phyloP scores from a whole-genome alignment of 2,329 filamentous ascomycete genomes.

The Cercospora sp. region DNA sequence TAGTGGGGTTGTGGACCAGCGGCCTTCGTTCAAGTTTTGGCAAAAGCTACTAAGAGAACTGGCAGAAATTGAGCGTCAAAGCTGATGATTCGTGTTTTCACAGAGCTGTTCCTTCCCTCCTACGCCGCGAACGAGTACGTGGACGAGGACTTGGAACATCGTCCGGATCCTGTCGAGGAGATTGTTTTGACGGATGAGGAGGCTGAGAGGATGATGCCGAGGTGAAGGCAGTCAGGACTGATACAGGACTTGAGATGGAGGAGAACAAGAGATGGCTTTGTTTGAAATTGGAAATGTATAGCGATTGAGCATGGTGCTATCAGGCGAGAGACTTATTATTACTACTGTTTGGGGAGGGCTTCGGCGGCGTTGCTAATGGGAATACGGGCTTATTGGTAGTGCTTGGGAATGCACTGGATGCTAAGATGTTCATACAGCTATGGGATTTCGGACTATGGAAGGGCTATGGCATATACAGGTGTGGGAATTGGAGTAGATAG shows the following conservation, averaged over 20 bases:
- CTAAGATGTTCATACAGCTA: not conserved
- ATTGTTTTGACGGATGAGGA: constrained; percentile 78
- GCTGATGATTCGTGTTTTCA: too few species aligned
- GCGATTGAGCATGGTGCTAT: constrained; percentile 15
- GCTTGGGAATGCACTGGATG: not conserved
- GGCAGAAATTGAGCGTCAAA: too few species aligned
- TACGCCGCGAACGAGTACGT: constrained; percentile 64
- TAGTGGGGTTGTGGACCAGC: not conserved
- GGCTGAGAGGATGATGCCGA: constrained; percentile 64
- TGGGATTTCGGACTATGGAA: not conserved
- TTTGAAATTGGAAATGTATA: not conserved
- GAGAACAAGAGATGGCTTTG: not conserved
- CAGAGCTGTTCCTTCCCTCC: constrained; percentile 78
- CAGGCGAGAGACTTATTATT: not conserved
- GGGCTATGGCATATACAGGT: not conserved
- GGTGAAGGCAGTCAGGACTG: not conserved
- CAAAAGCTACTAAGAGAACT: too few species aligned
- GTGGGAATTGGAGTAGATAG: not conserved
- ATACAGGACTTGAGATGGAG: not conserved
- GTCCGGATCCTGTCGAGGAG: constrained; percentile 74
- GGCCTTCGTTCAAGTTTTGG: too few species aligned
- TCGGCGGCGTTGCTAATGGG: not conserved
- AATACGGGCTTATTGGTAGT: not conserved
- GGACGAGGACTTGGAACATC: constrained; percentile 71
- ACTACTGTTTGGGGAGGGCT: not conserved